These are phyloP conservation scores for Paragyromitra xinjiangensis DNA, from an alignment of 495 filamentous ascomycete species.

Conservation along the genomic window DNA sequence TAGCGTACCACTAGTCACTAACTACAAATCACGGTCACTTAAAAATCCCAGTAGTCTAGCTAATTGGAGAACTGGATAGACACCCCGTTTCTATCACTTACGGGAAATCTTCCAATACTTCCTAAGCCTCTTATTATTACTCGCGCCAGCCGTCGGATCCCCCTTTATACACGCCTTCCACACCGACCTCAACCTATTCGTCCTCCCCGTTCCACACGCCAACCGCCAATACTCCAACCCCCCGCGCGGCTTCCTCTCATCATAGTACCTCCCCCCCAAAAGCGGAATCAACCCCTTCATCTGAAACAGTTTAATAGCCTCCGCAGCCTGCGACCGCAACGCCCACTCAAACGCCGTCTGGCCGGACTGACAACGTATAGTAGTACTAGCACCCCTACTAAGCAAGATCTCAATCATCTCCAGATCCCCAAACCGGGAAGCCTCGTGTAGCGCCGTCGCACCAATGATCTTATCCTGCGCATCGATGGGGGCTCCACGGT, in stretches of 20 bases:
- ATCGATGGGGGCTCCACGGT: not conserved
- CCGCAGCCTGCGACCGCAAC: not conserved
- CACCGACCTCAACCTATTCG: constrained; percentile 24
- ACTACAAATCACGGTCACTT: too few relatives aligned
- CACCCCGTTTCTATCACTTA: too few relatives aligned
- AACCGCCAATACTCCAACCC: constrained; percentile 35
- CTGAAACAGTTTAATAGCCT: constrained; percentile 33
- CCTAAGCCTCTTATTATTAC: not conserved
- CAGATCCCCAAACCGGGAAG: constrained; percentile 17
- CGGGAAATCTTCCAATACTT: not conserved
- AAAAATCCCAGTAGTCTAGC: too few relatives aligned
- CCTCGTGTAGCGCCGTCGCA: constrained; percentile 31
- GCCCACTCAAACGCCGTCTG: constrained; percentile 29
- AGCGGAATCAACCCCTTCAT: constrained; percentile 1
- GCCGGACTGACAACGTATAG: constrained; percentile 1
- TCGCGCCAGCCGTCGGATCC: constrained; percentile 8
- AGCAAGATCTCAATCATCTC: constrained; percentile 27
- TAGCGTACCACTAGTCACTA: too few relatives aligned
- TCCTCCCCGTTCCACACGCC: constrained; percentile 27
- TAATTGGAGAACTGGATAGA: too few relatives aligned
- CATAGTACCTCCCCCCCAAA: constrained; percentile 28
- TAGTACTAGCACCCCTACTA: not conserved
- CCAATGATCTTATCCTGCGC: not conserved
- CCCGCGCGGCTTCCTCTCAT: constrained; percentile 28
- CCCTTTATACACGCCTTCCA: constrained; percentile 20